A percentile compares a stretch with the other conserved stretches of the same genome.
Evolutionary conservation across 139 green algal species (phyloP).

Genomic region (Picochlorum sp.): DNA sequence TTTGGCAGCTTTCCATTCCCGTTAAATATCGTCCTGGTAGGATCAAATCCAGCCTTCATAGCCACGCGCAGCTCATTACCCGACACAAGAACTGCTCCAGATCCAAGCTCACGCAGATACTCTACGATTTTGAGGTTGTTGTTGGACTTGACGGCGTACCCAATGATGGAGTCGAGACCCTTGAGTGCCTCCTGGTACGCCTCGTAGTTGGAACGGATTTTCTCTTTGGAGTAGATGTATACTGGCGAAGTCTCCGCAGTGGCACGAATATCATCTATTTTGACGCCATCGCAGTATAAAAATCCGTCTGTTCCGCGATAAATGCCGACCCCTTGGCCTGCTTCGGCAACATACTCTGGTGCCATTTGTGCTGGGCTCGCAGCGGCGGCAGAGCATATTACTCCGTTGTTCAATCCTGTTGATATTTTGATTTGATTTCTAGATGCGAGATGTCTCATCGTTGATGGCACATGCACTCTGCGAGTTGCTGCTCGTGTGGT

Average conservation of each 20-base stretch:
- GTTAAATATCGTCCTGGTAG: slow-evolving; percentile 75
- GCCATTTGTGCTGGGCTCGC: slow-evolving; percentile 3
- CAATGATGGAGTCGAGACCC: slow-evolving; percentile 81
- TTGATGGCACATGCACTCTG: no score
- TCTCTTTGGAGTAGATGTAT: slow-evolving; percentile 86
- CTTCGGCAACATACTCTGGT: slow-evolving; percentile 9
- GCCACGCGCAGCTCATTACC: slow-evolving; percentile 92
- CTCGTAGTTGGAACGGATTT: slow-evolving; percentile 53
- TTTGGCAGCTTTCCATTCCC: slow-evolving; percentile 93
- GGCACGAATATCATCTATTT: slow-evolving; percentile 73
- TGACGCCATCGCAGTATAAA: slow-evolving; percentile 82
- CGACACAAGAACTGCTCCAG: slow-evolving; percentile 87
- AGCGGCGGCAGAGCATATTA: neutral
- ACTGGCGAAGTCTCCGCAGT: slow-evolving; percentile 67
- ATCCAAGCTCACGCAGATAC: slow-evolving; percentile 47
- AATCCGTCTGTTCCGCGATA: slow-evolving; percentile 76
- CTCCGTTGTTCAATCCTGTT: neutral
- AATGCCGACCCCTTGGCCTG: slow-evolving; percentile 42
- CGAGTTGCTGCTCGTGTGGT: no score
- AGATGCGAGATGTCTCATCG: no score
- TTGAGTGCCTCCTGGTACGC: slow-evolving; percentile 79
- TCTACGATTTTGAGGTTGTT: slow-evolving; percentile 93
- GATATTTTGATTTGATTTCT: neutral
- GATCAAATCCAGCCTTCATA: slow-evolving; percentile 80
- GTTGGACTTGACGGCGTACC: slow-evolving; percentile 97